phyloP scores from a whole-genome alignment of 805 yeast species.

The Suhomyces canberraensis region DNA sequence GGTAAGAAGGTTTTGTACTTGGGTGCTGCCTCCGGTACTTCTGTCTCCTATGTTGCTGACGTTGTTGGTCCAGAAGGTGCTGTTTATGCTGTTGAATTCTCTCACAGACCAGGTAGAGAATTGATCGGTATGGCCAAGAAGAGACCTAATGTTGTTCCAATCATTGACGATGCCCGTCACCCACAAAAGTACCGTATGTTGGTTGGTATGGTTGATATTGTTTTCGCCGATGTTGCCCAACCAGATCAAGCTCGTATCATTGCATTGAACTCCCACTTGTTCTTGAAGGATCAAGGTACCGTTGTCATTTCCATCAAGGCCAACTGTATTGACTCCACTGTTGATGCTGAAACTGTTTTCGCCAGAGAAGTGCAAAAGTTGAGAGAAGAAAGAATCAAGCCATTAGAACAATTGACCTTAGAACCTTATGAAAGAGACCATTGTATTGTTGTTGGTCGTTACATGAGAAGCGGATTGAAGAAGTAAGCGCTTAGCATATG shows the following conservation, averaged over 20 bases:
- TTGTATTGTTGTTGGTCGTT: slow-evolving; percentile 97
- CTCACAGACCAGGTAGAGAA: slow-evolving; percentile 99
- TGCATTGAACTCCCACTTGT: slow-evolving; percentile 96
- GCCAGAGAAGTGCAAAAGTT: slow-evolving; percentile 99
- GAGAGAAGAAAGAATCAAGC: slow-evolving; percentile 98
- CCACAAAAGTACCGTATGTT: slow-evolving; percentile 99
- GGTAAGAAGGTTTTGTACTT: slow-evolving; percentile 95
- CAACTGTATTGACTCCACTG: slow-evolving; percentile 99
- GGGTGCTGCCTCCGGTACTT: slow-evolving; percentile 99
- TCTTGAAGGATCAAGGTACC: slow-evolving; percentile 97
- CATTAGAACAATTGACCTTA: slow-evolving; percentile 95
- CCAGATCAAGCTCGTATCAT: slow-evolving; percentile 99
- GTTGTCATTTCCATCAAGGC: slow-evolving; percentile 99
- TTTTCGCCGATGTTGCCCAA: slow-evolving; percentile 99
- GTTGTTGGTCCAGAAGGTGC: slow-evolving; percentile 99
- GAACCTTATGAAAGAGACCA: slow-evolving; percentile 99
- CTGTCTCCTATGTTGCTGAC: slow-evolving; percentile 97
- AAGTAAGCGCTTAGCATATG: slow-evolving; percentile 21
- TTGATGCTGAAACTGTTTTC: slow-evolving; percentile 98
- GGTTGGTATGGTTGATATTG: slow-evolving; percentile 97
- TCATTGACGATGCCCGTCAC: slow-evolving; percentile 99
- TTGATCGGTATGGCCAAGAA: slow-evolving; percentile 99
- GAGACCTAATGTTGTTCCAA: slow-evolving; percentile 98
- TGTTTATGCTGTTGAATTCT: slow-evolving; percentile 98
- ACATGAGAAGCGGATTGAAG: slow-evolving; percentile 83